Base-by-base conservation (phyloP, 2,329 filamentous ascomycete genomes). In the Canariomyces notabilis region DNA sequence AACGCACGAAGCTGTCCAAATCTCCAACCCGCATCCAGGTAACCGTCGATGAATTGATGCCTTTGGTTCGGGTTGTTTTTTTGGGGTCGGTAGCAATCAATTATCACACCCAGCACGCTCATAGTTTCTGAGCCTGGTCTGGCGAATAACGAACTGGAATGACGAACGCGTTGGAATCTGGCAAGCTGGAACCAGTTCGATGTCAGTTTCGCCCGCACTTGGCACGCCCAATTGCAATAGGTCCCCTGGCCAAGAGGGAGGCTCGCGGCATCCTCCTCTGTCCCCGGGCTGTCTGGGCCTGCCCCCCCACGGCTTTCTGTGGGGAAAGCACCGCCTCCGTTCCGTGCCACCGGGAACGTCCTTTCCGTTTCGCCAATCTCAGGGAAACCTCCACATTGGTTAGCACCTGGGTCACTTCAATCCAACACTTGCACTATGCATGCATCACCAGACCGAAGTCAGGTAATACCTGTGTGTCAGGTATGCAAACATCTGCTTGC, bases 21-120 rank as follows among this genome's bases (percentile, higher is more conserved):
- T n/a, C n/a, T n/a, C n/a, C n/a, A n/a, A n/a, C n/a, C n/a, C n/a
- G n/a, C n/a, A n/a, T n/a, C n/a, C n/a, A n/a, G n/a, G n/a, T n/a
- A n/a, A n/a, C n/a, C n/a, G n/a, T n/a, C n/a, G n/a, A 37, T 43
- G 41, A 37, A 36, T 33, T 32, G 41, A 43, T 43, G 32, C 21
- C 33, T 16, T 9, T 3, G n/a, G 6, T 43, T 31, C 41, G 21
- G 41, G 12, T 8, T 21, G 37, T 43, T n/a, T n/a, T n/a, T n/a
- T n/a, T n/a, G n/a, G n/a, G n/a, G n/a, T n/a, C n/a, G n/a, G n/a
- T n/a, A n/a, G n/a, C n/a, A n/a, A n/a, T n/a, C n/a, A n/a, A n/a
- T n/a, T n/a, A n/a, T n/a, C n/a, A n/a, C n/a, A n/a, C n/a, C n/a
- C n/a, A n/a, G n/a, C n/a, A n/a, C n/a, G n/a, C n/a, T n/a, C n/a